A percentile compares a stretch with the other conserved stretches of the same genome.
phyloP scores from a whole-genome alignment of 768 basidiomycete genomes.

The Clitopilus passeckerianus region DNA sequence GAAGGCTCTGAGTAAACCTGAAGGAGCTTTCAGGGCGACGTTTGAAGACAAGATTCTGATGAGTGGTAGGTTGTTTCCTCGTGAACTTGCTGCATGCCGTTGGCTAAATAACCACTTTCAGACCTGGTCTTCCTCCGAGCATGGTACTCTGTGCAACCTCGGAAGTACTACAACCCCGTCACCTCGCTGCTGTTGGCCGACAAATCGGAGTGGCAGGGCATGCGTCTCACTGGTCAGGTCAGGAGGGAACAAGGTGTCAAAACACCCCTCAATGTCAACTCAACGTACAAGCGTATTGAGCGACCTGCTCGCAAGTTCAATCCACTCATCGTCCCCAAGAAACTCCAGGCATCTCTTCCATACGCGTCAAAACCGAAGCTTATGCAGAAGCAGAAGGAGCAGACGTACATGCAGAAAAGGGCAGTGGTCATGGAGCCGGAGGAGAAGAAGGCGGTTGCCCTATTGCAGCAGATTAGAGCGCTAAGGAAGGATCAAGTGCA shows the following conservation, averaged over 20 bases:
- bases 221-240: constrained; percentile 94
- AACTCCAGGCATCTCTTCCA: constrained; percentile 86
- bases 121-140: constrained; percentile 94
- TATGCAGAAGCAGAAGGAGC: constrained; percentile 64
- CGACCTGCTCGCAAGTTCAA: constrained; percentile 86
- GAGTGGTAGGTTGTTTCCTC: constrained; percentile 63
- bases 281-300: constrained; percentile 81
- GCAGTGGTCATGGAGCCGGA: constrained; percentile 95
- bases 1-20: constrained; percentile 92
- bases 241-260: constrained; percentile 81
- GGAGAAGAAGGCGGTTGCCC: constrained; percentile 86
- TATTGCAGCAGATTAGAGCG: constrained; percentile 92
- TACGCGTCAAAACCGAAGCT: constrained; percentile 90
- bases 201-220: constrained; percentile 84
- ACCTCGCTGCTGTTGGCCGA: constrained; percentile 83
- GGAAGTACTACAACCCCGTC: constrained; percentile 95
- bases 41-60: constrained; percentile 97
- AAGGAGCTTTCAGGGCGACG: constrained; percentile 92
- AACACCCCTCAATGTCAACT: constrained; percentile 78
- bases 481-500: constrained; percentile 84
- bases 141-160: constrained; percentile 94
- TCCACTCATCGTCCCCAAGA: constrained; percentile 80
- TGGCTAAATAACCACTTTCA: constrained; percentile 19
- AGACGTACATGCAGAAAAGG: constrained; percentile 91
- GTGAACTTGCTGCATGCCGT: neutral